Evolutionary conservation across 768 basidiomycete genomes (phyloP).

Genomic region (Mycena latifolia): DNA sequence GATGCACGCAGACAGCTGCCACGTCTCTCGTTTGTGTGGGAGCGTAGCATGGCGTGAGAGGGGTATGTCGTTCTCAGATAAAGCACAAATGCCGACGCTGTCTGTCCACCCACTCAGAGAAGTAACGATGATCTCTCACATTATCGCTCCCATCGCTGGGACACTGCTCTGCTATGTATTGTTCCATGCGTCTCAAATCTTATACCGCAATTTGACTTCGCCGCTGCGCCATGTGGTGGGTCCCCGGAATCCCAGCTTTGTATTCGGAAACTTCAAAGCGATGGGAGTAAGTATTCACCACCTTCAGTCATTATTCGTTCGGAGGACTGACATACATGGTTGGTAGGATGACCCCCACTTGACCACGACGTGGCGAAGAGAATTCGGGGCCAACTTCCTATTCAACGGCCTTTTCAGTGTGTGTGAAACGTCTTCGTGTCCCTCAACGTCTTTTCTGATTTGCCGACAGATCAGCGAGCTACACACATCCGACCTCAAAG

Average conservation of each 20-base stretch:
- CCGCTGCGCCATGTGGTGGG: slow-evolving; percentile 48
- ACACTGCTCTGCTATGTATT: slow-evolving; percentile 29
- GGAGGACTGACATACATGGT: not conserved
- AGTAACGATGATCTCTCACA: too few species aligned
- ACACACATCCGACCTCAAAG: slow-evolving; percentile 30
- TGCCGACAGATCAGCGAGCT: not conserved
- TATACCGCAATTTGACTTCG: slow-evolving; percentile 37
- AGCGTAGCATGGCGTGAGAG: too few species aligned
- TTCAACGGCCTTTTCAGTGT: slow-evolving; percentile 41
- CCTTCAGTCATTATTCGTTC: not conserved
- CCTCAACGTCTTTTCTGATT: too few species aligned
- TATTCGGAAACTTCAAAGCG: slow-evolving; percentile 42
- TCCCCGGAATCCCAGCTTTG: slow-evolving; percentile 46
- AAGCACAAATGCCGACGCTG: too few species aligned
- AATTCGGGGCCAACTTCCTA: slow-evolving; percentile 47
- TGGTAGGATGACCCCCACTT: slow-evolving; percentile 41
- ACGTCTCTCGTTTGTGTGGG: too few species aligned
- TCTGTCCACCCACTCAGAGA: too few species aligned
- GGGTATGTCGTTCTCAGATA: too few species aligned
- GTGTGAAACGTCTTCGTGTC: not conserved
- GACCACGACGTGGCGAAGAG: slow-evolving; percentile 51
- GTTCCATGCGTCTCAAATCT: slow-evolving; percentile 30
- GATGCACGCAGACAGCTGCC: too few species aligned
- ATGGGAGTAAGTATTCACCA: not conserved
- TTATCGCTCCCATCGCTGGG: slow-evolving; percentile 8